Conservation (phyloP, 306 rosid genomes). For the Prunus fruticosa region DNA sequence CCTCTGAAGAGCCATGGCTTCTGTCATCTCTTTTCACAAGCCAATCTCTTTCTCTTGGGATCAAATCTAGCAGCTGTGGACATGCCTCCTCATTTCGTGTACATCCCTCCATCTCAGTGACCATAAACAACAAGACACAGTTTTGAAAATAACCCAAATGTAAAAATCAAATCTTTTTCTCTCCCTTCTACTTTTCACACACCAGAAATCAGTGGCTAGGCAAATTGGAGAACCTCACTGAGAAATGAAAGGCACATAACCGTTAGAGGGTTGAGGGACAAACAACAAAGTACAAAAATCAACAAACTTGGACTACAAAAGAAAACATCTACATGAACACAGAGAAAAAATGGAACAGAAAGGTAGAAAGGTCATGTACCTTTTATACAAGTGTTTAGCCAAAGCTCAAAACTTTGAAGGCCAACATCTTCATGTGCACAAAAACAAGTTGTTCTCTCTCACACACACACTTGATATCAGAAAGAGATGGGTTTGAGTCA, state of each 20-base stretch:
- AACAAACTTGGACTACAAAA: not conserved
- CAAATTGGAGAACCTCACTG: constrained; percentile 12
- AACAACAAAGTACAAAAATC: not conserved
- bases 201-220: not conserved
- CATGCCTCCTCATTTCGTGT: constrained; percentile 47
- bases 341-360: not conserved
- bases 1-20: constrained; percentile 48
- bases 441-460: not conserved
- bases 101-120: constrained; percentile 49
- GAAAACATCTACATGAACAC: not conserved
- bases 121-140: not conserved
- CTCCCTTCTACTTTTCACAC: not conserved
- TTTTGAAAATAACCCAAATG: constrained; percentile 3
- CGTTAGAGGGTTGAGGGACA: not conserved
- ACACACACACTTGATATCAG: not conserved
- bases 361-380: constrained; percentile 6
- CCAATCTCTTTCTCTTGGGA: constrained; percentile 59
- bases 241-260: not conserved
- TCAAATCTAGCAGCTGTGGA: constrained; percentile 71
- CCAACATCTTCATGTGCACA: constrained; percentile 23
- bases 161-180: constrained; percentile 1
- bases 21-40: constrained; percentile 30
- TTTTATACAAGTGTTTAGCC: constrained; percentile 21
- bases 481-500: too few species aligned
- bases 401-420: constrained; percentile 29